Evolutionary conservation across 129 eudicot species (phyloP).

Genomic region (Centella asiatica): DNA sequence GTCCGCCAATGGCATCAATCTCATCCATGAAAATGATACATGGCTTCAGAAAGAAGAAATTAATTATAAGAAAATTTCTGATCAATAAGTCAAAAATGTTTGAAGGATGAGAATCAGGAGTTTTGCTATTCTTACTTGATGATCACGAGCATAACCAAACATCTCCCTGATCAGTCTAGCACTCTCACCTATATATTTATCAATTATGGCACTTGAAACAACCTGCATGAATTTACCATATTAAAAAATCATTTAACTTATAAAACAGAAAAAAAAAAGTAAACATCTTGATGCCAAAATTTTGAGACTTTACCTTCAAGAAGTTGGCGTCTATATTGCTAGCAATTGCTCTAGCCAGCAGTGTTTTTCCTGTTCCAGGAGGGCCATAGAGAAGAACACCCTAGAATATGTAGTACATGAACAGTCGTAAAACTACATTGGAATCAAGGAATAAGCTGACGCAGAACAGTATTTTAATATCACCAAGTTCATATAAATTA

Average conservation of each 20-base stretch:
- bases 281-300: neutral
- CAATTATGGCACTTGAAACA: slow-evolving; percentile 95
- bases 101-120: neutral
- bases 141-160: slow-evolving; percentile 97
- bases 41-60: slow-evolving; percentile 45
- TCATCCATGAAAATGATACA: slow-evolving; percentile 99
- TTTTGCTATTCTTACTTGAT: slow-evolving; percentile 53
- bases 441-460: neutral
- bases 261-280: neutral
- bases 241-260: neutral
- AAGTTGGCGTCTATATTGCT: slow-evolving; percentile 97
- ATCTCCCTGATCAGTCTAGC: slow-evolving; percentile 95
- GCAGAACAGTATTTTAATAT: neutral
- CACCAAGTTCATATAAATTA: slow-evolving; percentile 12
- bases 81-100: neutral
- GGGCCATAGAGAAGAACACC: slow-evolving; percentile 99
- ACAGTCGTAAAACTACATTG: neutral
- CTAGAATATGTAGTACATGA: slow-evolving; percentile 24
- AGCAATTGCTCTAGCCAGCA: slow-evolving; percentile 93
- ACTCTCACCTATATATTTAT: slow-evolving; percentile 97
- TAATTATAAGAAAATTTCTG: neutral
- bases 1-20: slow-evolving; percentile 97
- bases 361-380: slow-evolving; percentile 97
- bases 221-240: slow-evolving; percentile 40
- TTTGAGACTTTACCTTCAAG: slow-evolving; percentile 46